These are phyloP conservation scores for Pseudognaphalium luteoalbum DNA, from an alignment of 129 eudicot genomes.

Conservation along the genomic window DNA sequence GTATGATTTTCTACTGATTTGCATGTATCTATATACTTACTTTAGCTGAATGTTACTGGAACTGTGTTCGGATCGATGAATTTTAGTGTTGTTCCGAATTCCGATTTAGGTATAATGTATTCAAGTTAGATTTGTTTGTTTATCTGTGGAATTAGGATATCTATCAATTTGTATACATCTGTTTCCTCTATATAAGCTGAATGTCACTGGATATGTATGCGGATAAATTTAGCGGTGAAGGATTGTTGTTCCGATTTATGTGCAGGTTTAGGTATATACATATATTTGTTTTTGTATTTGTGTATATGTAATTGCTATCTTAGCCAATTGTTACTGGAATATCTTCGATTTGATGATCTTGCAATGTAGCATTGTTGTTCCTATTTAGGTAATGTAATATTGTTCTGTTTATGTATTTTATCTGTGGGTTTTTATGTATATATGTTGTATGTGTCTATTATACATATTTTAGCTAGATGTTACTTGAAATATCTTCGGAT, in stretches of 20 bases:
- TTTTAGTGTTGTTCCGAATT: not conserved
- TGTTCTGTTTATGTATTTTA: not conserved
- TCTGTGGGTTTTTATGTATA: not conserved
- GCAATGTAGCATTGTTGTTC: not conserved
- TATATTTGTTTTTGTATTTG: no score
- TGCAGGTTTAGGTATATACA: no score
- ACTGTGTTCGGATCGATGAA: not conserved
- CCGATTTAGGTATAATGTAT: not conserved
- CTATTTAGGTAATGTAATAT: not conserved
- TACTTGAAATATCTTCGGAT: slow-evolving; percentile 6
- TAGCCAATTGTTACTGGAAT: not conserved
- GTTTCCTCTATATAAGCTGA: not conserved
- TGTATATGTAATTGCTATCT: not conserved
- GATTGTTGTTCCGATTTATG: not conserved
- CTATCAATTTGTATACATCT: not conserved
- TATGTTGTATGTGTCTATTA: not conserved
- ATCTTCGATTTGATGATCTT: not conserved
- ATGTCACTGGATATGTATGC: not conserved
- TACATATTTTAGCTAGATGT: slow-evolving; percentile 11
- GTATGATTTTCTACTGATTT: slow-evolving; percentile 24
- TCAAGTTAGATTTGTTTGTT: not conserved
- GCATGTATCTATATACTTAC: not conserved
- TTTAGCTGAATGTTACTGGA: slow-evolving; percentile 3
- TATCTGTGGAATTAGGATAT: not conserved
- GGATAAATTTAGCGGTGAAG: not conserved